Conservation (phyloP, 441 rosid genomes). For the Isatis lusitanica region DNA sequence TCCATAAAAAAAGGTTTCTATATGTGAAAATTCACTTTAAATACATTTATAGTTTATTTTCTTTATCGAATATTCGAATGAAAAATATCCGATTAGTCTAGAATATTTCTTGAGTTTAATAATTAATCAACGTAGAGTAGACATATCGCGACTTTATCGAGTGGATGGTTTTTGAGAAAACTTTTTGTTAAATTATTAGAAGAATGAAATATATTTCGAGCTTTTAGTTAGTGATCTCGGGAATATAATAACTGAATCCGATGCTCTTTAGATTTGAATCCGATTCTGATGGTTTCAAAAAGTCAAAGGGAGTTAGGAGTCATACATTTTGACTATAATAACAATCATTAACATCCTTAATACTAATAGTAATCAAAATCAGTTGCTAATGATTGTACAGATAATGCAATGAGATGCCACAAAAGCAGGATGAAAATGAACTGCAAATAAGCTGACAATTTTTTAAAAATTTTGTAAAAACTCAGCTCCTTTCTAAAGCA, state of each 20-base stretch:
- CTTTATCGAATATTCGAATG: no score
- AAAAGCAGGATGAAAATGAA: neutral
- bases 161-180: neutral
- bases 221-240: neutral
- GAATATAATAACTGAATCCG: neutral
- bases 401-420: neutral
- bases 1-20: no score
- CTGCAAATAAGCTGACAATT: neutral
- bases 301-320: neutral
- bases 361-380: neutral
- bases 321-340: neutral
- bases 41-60: no score
- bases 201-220: neutral
- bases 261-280: neutral
- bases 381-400: neutral
- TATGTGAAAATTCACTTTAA: no score
- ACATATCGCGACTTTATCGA: neutral
- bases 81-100: no score
- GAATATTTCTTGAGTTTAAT: no score
- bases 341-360: neutral
- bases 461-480: neutral
- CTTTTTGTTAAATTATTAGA: neutral
- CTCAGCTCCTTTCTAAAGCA: neutral
- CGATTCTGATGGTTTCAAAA: neutral
- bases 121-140: neutral